Evolutionary conservation across 805 yeast genomes (phyloP), one percentile per base, ranked within the genome.

Genomic region (Saturnispora silvae): DNA sequence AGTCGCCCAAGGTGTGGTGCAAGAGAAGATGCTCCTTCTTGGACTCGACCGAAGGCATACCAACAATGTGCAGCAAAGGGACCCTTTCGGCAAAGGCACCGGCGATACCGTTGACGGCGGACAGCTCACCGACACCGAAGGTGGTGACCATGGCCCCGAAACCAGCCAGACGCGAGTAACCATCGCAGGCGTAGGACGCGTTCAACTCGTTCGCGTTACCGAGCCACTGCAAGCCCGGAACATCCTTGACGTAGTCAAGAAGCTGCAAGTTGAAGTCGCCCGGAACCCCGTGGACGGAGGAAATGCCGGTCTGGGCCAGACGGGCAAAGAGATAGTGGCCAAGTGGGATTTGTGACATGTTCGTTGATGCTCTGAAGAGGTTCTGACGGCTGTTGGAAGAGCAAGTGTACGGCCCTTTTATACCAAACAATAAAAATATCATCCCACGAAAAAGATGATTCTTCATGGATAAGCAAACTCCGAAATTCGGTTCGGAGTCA

Each of bases 61-160:
- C 95, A 31, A 83, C 94, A 49, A 83, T 72, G 63, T 83, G 94
- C 46, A 83, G 63, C 48, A 82, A 60, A 50, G 92, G 92, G 45
- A 84, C 87, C 61, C 83, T 94, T 61, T 84, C 94, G 45, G 94
- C 87, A 62, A 75, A 83, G 36, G 92, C 68, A 50, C 95, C 95
- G 31, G 87, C 94, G 54, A 84, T 70, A 51, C 92, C 94, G 60
- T 82, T 82, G 50, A 82, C 65, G 10, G 94, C 89, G 20, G 81
- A 71, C 53, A 82, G 68, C 60, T 82, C 95, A 58, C 95, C 95
- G 40, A 83, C 95, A 62, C 95, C 95, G 57, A 83, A 83, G 35
- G 95, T 83, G 57, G 94, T 83, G 52, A 82, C 68, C 35, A 83
- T 48, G 49, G 81, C 78, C 44, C 81, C 72, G 55, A 82, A 61